Evolutionary conservation across 768 basidiomycete species (phyloP).

Genomic region (Termitomyces heimii): DNA sequence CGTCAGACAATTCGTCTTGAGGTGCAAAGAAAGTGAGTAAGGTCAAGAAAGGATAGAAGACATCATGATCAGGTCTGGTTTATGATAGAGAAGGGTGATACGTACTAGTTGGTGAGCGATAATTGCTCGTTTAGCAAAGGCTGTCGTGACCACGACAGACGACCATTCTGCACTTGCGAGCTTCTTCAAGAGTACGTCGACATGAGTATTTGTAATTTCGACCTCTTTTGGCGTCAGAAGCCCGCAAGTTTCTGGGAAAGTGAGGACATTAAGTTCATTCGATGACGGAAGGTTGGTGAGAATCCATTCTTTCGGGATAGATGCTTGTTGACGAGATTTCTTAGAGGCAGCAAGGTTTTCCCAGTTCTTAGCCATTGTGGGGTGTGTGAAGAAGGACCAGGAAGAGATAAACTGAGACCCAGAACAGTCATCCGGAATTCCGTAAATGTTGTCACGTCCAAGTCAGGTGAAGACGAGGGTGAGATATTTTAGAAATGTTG

Average conservation of each 20-base stretch:
- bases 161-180: constrained; percentile 53
- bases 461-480: background rate
- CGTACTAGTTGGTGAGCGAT: constrained; percentile 74
- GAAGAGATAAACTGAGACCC: background rate
- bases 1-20: constrained; percentile 73
- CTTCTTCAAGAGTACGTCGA: constrained; percentile 42
- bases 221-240: constrained; percentile 49
- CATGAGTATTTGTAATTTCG: constrained; percentile 37
- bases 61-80: background rate
- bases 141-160: constrained; percentile 60
- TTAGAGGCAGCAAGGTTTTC: constrained; percentile 48
- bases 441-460: background rate
- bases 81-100: background rate
- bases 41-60: background rate
- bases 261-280: constrained; percentile 43
- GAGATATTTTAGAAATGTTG: background rate
- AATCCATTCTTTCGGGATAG: constrained; percentile 64
- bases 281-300: constrained; percentile 37
- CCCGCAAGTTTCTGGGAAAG: constrained; percentile 49
- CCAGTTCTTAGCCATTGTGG: constrained; percentile 36
- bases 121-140: constrained; percentile 73
- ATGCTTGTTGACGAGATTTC: constrained; percentile 40
- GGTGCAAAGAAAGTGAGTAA: background rate
- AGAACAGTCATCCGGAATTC: background rate
- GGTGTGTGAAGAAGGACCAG: background rate